Percentiles rank a stretch among this genome's conserved stretches.
Evolutionary conservation across 352 stramenopile species (phyloP).

Genomic region (Saprolegnia diclina): DNA sequence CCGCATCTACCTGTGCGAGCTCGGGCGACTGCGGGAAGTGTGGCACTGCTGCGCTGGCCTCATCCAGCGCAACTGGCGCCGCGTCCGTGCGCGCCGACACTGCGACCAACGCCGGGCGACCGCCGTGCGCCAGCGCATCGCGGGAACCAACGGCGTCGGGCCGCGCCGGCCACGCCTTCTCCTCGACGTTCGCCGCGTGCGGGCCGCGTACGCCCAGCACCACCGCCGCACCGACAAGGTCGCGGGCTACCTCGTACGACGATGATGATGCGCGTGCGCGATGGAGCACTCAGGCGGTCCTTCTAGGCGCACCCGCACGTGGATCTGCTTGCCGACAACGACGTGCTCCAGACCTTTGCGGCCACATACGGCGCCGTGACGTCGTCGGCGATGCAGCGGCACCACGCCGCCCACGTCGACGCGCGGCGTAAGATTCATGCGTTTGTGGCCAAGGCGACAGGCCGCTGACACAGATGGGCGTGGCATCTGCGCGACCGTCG

Average conservation of each 20-base stretch:
- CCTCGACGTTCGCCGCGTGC: constrained; percentile 11
- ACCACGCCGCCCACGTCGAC: not conserved
- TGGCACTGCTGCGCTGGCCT: not conserved
- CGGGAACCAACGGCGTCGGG: not conserved
- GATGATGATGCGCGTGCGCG: not conserved
- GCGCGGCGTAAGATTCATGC: constrained; percentile 7
- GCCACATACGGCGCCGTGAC: not conserved
- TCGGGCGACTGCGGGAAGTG: not conserved
- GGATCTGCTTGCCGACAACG: not conserved
- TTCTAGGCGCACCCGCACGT: not conserved
- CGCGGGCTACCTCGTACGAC: constrained; percentile 13
- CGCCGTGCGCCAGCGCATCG: not conserved
- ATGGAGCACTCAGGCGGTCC: not conserved
- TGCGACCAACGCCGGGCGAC: not conserved
- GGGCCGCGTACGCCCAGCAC: constrained; percentile 11
- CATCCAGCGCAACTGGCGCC: constrained; percentile 10
- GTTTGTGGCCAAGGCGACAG: constrained; percentile 11
- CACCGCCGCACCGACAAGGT: constrained; percentile 11
- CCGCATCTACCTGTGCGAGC: not conserved
- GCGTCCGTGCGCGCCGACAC: constrained; percentile 5
- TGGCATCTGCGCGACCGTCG: too few relatives aligned
- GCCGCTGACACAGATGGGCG: not conserved
- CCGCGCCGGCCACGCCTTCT: not conserved
- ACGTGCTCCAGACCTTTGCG: constrained; percentile 16
- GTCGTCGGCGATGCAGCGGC: not conserved